Evolutionary conservation across 768 basidiomycete species (phyloP).

Genomic region (Lactifluus hygrophoroides): DNA sequence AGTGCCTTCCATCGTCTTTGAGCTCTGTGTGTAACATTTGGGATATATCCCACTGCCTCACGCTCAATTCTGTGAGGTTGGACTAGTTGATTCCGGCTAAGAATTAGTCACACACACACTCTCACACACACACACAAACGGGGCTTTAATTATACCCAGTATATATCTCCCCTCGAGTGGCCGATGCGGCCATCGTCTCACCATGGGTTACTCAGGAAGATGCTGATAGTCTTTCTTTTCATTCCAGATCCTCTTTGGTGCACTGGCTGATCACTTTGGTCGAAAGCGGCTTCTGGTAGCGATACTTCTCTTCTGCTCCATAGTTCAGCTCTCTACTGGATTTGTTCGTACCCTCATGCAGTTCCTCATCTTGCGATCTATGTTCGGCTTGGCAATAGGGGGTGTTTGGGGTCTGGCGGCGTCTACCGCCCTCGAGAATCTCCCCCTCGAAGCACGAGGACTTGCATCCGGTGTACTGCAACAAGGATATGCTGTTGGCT

Average conservation of each 20-base stretch:
- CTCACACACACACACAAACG: too few species aligned
- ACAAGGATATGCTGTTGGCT: slow-evolving; percentile 86
- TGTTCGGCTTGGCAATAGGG: slow-evolving; percentile 86
- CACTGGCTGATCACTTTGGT: slow-evolving; percentile 79
- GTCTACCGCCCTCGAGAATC: slow-evolving; percentile 77
- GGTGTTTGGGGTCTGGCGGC: slow-evolving; percentile 82
- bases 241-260: slow-evolving; percentile 59
- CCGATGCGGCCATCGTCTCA: not conserved
- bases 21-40: not conserved
- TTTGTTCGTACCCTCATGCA: slow-evolving; percentile 67
- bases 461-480: slow-evolving; percentile 79
- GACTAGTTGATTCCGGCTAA: too few species aligned
- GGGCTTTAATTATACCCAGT: too few species aligned
- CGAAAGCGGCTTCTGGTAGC: slow-evolving; percentile 85
- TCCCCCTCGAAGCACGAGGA: slow-evolving; percentile 83
- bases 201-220: not conserved
- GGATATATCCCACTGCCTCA: too few species aligned
- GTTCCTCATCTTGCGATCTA: slow-evolving; percentile 73
- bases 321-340: slow-evolving; percentile 69
- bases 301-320: slow-evolving; percentile 64
- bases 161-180: not conserved
- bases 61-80: too few species aligned
- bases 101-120: too few species aligned
- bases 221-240: not conserved
- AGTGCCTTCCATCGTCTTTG: slow-evolving; percentile 18